phyloP scores from a whole-genome alignment of 2,329 filamentous ascomycete species.

The Fusarium sambucinum region DNA sequence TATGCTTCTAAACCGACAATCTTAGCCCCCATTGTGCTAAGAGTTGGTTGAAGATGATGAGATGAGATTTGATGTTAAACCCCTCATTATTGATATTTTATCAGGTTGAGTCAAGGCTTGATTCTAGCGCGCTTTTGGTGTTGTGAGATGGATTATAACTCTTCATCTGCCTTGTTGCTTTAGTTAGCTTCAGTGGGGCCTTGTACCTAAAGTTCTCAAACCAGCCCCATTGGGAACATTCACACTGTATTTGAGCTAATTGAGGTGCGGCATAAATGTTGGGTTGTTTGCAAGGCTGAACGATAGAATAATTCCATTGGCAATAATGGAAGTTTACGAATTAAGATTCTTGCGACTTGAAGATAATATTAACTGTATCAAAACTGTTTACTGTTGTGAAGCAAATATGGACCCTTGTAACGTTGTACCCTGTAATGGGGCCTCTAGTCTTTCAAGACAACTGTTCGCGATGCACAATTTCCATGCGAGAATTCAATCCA shows the following conservation, averaged over 20 bases:
- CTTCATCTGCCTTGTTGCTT: neutral
- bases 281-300: neutral
- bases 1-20: neutral
- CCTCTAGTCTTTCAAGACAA: no score
- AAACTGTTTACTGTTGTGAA: no score
- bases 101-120: neutral
- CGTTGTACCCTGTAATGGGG: no score
- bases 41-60: neutral
- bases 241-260: fast-evolving
- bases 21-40: neutral
- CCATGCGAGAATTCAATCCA: no score
- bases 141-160: neutral
- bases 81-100: neutral
- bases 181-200: neutral
- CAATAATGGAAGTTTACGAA: neutral
- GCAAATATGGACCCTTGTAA: no score
- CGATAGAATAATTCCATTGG: neutral
- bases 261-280: neutral
- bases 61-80: neutral
- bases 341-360: no score
- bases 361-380: no score
- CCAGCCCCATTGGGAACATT: neutral
- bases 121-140: neutral
- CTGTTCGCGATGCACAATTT: no score
- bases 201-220: neutral